A percentile compares a stretch with the other conserved stretches of the same genome.
These are phyloP conservation scores for Ogataea siamensis DNA, from an alignment of 805 yeast species.

Conservation along the genomic window DNA sequence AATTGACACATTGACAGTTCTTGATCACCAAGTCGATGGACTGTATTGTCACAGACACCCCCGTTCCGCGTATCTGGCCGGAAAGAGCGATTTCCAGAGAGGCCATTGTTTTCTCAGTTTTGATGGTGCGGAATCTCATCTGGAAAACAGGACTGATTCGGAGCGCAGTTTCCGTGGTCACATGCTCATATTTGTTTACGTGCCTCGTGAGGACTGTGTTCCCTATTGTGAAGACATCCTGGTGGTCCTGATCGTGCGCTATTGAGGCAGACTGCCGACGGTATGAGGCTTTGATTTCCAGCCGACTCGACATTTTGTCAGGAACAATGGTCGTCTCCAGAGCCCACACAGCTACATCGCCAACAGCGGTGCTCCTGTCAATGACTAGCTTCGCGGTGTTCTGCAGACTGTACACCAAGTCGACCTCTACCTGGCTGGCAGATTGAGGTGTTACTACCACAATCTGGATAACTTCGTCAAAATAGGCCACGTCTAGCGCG, in stretches of 20 bases:
- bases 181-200: conserved; percentile 7
- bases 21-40: conserved; percentile 20
- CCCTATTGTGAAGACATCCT: conserved; percentile 15
- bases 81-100: conserved; percentile 28
- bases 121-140: conserved; percentile 28
- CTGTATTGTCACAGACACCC: conserved; percentile 13
- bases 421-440: conserved; percentile 8
- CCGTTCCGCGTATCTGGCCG: conserved; percentile 14
- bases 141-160: conserved; percentile 29
- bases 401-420: conserved; percentile 13
- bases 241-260: conserved; percentile 9
- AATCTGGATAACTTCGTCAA: conserved; percentile 18
- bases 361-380: background rate
- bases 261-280: conserved; percentile 13
- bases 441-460: conserved; percentile 11
- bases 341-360: conserved; percentile 18
- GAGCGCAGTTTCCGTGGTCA: conserved; percentile 12
- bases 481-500: conserved; percentile 12
- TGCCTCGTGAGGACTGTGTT: conserved; percentile 9
- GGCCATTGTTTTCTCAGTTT: conserved; percentile 27
- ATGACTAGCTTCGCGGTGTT: conserved; percentile 6
- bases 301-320: conserved; percentile 18
- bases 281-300: conserved; percentile 20
- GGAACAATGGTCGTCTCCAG: conserved; percentile 18
- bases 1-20: conserved; percentile 26